Evolutionary conservation across 73 alveolate species (phyloP).

Genomic region (Tetrahymena borealis): DNA sequence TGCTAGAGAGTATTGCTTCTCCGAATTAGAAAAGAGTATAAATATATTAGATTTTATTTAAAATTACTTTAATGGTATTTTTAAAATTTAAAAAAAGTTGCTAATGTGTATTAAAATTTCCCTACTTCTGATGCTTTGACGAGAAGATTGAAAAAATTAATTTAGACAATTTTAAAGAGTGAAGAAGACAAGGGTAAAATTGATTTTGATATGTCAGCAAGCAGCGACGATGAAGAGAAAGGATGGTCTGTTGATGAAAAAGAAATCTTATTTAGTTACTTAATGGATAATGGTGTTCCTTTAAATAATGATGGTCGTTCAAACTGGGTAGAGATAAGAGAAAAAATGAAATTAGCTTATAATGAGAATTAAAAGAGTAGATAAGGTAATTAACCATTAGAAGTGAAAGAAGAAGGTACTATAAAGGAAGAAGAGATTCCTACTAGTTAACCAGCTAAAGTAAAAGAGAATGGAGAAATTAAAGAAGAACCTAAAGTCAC

Average conservation of each 20-base stretch:
- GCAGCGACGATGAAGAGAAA: slow-evolving; percentile 64
- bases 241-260: slow-evolving; percentile 87
- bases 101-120: slow-evolving; percentile 68
- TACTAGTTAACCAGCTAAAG: no score
- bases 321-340: slow-evolving; percentile 78
- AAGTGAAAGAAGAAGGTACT: no score
- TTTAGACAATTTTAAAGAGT: slow-evolving; percentile 72
- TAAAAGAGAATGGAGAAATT: background rate
- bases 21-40: slow-evolving; percentile 71
- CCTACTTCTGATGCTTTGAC: slow-evolving; percentile 96
- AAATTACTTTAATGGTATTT: background rate
- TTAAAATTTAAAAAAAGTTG: background rate
- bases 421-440: no score
- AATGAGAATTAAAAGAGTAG: slow-evolving; percentile 29
- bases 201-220: slow-evolving; percentile 66
- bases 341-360: slow-evolving; percentile 45
- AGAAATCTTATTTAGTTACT: slow-evolving; percentile 54
- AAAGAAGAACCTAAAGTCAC: no score
- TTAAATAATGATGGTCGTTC: slow-evolving; percentile 82
- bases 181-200: slow-evolving; percentile 39
- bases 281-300: slow-evolving; percentile 89
- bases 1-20: slow-evolving; percentile 74
- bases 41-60: background rate
- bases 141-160: slow-evolving; percentile 89
- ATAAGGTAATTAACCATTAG: no score